Base-by-base conservation (phyloP, 208 protist genomes). In the Ichthyophonus hoferi region DNA sequence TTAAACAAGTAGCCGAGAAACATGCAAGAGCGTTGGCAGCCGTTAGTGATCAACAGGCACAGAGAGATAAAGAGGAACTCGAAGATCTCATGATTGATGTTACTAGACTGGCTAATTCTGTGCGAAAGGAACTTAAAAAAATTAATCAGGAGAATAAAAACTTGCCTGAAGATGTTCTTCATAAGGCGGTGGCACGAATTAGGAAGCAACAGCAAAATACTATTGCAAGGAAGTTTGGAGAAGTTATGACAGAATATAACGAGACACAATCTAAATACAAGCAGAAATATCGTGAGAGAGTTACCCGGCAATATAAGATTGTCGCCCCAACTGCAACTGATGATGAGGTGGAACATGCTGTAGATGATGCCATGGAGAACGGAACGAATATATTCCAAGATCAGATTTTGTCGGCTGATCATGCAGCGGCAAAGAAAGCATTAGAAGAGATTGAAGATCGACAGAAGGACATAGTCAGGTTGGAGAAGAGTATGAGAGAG, bases 221-320 rank as follows among this genome's bases (percentile, higher is more conserved):
- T 24, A 35, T 92, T n/a, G 78, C 42, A 12, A 58, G 88, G 1
- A 89, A 92, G 50, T 92, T 92, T 41, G 88, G 90, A 2, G 85
- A 92, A 14, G 43, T 89, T 34, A 92, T 92, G 90, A 86, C 78
- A 2, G 87, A 88, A 58, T 92, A 92, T 35, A 90, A 92, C 79
- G 90, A 92, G 40, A 38, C 90, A 1, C 90, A 92, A 58, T 84
- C 85, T 33, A 88, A 89, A 78, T 92, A 89, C 85, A 92, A 92
- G 79, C 43, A 88, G 40, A 92, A 92, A 79, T 91, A 92, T 79
- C 37, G 87, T 3, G 90, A 92, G 38, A 77, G 90, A n/a, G 88
- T 90, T 34, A 90, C 87, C 76, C 88, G 90, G 12, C 90, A 92
- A 58, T 90, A 86, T 50, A 88, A 87, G 77, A 91, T 92, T 38